These are phyloP conservation scores for Cornus suecica DNA, from an alignment of 148 eudicot species.

Conservation along the genomic window DNA sequence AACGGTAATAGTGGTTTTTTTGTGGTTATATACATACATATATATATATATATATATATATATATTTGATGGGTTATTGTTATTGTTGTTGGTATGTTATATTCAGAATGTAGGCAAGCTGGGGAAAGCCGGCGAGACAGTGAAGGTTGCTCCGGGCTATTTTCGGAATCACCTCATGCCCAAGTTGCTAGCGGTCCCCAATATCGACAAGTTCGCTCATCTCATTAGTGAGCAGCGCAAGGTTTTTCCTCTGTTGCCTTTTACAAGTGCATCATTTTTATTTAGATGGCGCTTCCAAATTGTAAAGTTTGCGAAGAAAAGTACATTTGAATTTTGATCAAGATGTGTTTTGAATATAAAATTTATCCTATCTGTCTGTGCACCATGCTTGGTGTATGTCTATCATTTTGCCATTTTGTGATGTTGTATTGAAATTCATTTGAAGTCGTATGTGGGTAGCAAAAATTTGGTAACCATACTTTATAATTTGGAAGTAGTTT, in stretches of 20 bases:
- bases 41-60: no score
- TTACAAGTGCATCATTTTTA: neutral
- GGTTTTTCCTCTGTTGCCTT: slow-evolving; percentile 34
- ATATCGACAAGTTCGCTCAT: slow-evolving; percentile 79
- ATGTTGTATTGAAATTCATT: no score
- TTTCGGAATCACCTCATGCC: slow-evolving; percentile 95
- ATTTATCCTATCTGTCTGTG: neutral
- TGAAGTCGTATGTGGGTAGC: neutral
- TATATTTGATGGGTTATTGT: neutral
- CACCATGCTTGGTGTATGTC: neutral
- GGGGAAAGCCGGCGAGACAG: slow-evolving; percentile 89
- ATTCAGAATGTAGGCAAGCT: slow-evolving; percentile 76
- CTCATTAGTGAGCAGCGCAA: slow-evolving; percentile 83
- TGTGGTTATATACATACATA: no score
- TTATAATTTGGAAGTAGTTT: no score
- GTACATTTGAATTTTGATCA: neutral
- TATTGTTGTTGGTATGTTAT: neutral
- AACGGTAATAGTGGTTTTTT: no score
- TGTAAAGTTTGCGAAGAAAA: neutral
- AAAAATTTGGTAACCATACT: neutral
- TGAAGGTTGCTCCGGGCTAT: slow-evolving; percentile 91
- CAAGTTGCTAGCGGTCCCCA: slow-evolving; percentile 85
- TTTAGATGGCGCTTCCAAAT: neutral
- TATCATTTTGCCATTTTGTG: neutral
- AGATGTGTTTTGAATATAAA: neutral